Percentiles rank a stretch among this genome's conserved stretches.
These are phyloP conservation scores for Suillus weaverae DNA, from an alignment of 768 basidiomycete genomes.

Conservation along the genomic window DNA sequence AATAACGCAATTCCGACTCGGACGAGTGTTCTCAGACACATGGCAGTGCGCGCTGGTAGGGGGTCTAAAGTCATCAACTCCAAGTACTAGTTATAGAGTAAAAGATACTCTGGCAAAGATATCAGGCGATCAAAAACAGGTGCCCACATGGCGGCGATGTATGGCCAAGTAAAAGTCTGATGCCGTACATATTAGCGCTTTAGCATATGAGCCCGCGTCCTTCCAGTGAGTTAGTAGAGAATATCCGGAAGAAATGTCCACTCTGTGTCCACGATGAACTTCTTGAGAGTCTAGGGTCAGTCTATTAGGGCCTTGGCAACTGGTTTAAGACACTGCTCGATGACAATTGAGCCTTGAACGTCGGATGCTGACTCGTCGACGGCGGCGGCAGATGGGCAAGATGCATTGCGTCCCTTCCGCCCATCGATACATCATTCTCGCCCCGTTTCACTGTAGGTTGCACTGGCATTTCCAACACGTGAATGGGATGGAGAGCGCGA, in stretches of 20 bases:
- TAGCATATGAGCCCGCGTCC: neutral
- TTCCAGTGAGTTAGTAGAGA: neutral
- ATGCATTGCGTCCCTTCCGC: neutral
- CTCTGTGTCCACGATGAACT: neutral
- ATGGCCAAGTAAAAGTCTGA: neutral
- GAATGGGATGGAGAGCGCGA: neutral
- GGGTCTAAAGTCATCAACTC: neutral
- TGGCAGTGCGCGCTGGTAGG: neutral
- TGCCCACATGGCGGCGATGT: neutral
- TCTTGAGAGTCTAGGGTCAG: neutral
- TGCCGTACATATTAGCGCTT: neutral
- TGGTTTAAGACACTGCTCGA: neutral
- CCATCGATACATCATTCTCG: neutral
- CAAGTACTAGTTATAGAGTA: neutral
- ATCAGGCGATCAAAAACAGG: neutral
- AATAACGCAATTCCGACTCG: conserved; percentile 2
- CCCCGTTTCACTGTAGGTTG: neutral
- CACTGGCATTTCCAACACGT: neutral
- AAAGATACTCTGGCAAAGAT: neutral
- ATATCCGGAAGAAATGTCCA: neutral
- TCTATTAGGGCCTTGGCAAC: neutral
- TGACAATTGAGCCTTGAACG: neutral
- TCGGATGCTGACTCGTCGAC: neutral
- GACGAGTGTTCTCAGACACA: conserved; percentile 15
- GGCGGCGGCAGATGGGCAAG: neutral